A percentile compares a stretch with the other conserved stretches of the same genome.
Evolutionary conservation across 202 grass and related monocot genomes (phyloP).

Genomic region (Cymbopogon flexuosus): DNA sequence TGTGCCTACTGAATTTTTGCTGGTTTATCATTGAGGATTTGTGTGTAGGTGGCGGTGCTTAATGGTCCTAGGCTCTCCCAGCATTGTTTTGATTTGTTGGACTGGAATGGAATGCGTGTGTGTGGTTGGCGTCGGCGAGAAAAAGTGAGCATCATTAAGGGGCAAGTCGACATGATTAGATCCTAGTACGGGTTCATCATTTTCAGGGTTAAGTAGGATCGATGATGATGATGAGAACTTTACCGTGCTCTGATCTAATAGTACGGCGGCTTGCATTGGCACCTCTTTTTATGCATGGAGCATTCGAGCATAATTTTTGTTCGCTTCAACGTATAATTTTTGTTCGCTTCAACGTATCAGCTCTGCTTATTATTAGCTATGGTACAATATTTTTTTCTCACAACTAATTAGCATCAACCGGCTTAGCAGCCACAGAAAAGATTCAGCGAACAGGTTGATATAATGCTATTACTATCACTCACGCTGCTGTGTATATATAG

Average conservation of each 20-base stretch:
- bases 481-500: background rate
- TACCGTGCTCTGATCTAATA: background rate
- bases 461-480: background rate
- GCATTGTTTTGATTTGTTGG: background rate
- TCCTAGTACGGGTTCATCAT: slow-evolving; percentile 7
- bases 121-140: background rate
- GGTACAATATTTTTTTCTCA: too few relatives aligned
- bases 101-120: too few relatives aligned
- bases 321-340: background rate
- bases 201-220: slow-evolving; percentile 32
- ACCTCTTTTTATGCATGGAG: slow-evolving; percentile 18
- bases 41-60: slow-evolving; percentile 3
- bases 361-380: too few relatives aligned
- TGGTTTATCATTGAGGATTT: background rate
- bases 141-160: background rate
- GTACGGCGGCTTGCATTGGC: background rate
- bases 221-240: background rate
- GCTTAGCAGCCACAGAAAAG: too few relatives aligned
- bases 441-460: too few relatives aligned
- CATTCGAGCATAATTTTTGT: background rate
- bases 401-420: too few relatives aligned
- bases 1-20: background rate
- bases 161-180: slow-evolving; percentile 17
- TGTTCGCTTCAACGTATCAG: too few relatives aligned
- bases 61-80: background rate